Evolutionary conservation across 208 protist species (phyloP).

Genomic region (Crithidia thermophila): DNA sequence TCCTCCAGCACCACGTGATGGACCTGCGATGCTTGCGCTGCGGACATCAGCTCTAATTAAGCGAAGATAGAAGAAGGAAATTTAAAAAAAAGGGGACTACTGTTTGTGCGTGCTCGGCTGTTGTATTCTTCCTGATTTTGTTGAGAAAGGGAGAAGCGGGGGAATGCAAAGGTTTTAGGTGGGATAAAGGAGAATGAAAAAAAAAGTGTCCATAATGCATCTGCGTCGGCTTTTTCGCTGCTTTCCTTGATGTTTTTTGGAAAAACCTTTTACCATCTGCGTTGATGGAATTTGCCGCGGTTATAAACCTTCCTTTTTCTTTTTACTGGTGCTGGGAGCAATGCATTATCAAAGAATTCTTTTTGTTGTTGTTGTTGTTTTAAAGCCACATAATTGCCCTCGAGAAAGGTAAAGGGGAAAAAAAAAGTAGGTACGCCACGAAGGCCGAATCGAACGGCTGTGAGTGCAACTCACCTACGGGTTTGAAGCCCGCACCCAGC

Average conservation of each 20-base stretch:
- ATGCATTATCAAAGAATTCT: too few relatives aligned
- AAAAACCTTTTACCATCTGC: too few relatives aligned
- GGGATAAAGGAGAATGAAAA: not conserved
- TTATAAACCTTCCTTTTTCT: too few relatives aligned
- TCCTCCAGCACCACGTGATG: slow-evolving; percentile 70
- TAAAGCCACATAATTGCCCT: too few relatives aligned
- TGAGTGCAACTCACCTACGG: slow-evolving; percentile 93
- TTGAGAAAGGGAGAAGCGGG: not conserved
- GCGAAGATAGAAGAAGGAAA: not conserved
- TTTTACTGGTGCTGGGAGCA: too few relatives aligned
- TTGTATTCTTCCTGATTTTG: too few relatives aligned
- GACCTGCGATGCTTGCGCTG: not conserved
- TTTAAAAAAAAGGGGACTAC: too few relatives aligned
- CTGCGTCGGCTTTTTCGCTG: not conserved
- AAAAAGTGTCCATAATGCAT: not conserved
- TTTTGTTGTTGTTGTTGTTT: too few relatives aligned
- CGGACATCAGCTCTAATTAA: not conserved
- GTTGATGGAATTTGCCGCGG: too few relatives aligned
- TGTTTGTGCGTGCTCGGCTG: too few relatives aligned
- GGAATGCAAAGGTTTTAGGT: too few relatives aligned
- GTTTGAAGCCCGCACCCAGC: slow-evolving; percentile 93
- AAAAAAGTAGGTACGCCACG: slow-evolving; percentile 70
- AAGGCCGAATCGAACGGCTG: slow-evolving; percentile 95
- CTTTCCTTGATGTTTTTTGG: slow-evolving; percentile 2
- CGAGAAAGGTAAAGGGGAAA: not conserved